Evolutionary conservation across 192 early-diverging fungal species (phyloP), one percentile per base, ranked within the genome.

Genomic region (Coemansia sp.): DNA sequence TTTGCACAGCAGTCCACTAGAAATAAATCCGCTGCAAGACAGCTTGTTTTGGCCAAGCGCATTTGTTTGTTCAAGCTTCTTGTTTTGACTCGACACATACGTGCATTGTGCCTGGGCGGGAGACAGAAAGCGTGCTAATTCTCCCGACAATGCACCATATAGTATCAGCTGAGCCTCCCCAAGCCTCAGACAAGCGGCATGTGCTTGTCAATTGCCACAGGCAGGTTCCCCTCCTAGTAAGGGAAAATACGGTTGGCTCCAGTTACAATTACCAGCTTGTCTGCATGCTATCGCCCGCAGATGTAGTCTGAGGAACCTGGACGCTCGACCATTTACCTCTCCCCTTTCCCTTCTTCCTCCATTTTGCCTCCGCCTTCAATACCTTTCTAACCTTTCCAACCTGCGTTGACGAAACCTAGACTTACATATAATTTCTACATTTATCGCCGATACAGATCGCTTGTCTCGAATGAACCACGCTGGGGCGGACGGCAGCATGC

Each of bases 401-500:
- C 15, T 45, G 41, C 41, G 41, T n/a, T 45, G 41, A 45, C 41
- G 41, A 45, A 12, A 45, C 5, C 41, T 45, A 45, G 14, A 15
- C 15, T 45, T 14, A 21, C 19, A 49, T 49, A 49, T 21, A 49
- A 19, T 19, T 9, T 19, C 12, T 17, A 8, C 48, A 49, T 49
- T 49, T 17, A n/a, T 49, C 17, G 17, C 4, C 3, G 11, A 25
- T 14, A 24, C 21, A 53, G 3, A 10, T 2, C 51, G 23, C 25
- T 25, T 53, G 23, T 14, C 22, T 38, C 17, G 11, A 21, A 69
- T 63, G 60, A 32, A 53, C 55, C 56, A 56, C 12, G 22, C 32
- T n/a, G 15, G 41, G 41, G 63, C 74, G n/a, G 69, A 62, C 38
- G 68, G 68, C 23, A 69, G 65, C 69, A 60, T 71, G 35, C 58